These are phyloP conservation scores for Tagetes erecta DNA, from an alignment of 129 eudicot genomes.

Conservation along the genomic window DNA sequence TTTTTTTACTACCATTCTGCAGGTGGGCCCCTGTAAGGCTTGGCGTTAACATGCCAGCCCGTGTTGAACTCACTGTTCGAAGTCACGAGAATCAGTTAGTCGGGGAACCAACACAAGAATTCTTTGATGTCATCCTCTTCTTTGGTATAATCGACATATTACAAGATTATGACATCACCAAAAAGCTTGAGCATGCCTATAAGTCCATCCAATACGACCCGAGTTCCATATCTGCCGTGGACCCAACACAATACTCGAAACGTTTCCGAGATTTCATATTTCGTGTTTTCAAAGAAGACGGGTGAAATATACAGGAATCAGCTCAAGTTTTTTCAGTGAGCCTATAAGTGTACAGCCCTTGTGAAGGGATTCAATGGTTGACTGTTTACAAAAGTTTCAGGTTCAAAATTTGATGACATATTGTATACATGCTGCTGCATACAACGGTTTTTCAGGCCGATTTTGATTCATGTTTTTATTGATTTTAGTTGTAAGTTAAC, in stretches of 20 bases:
- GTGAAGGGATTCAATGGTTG: neutral
- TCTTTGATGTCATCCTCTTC: constrained; percentile 48
- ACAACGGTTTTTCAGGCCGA: constrained; percentile 10
- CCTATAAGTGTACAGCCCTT: constrained; percentile 36
- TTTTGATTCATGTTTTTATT: constrained; percentile 29
- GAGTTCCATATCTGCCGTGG: constrained; percentile 78
- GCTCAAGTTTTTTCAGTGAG: constrained; percentile 37
- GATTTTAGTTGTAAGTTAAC: constrained; percentile 22
- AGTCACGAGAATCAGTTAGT: constrained; percentile 54
- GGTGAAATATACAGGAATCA: constrained; percentile 25
- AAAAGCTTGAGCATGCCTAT: constrained; percentile 87
- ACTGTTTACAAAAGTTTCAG: constrained; percentile 2
- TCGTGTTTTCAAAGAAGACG: constrained; percentile 58
- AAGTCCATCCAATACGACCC: constrained; percentile 74
- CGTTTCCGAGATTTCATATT: constrained; percentile 75
- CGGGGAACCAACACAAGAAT: constrained; percentile 68
- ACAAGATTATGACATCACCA: constrained; percentile 84
- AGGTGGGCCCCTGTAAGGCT: constrained; percentile 56
- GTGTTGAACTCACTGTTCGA: constrained; percentile 55
- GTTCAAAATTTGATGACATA: constrained; percentile 12
- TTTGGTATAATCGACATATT: constrained; percentile 82
- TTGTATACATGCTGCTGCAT: constrained; percentile 26
- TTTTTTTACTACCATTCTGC: constrained; percentile 20
- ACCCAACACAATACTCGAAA: constrained; percentile 70
- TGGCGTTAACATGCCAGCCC: constrained; percentile 67